Evolutionary conservation across 352 stramenopile species (phyloP), one percentile per base, ranked within the genome.

Genomic region (Phytopythium kandeliae): DNA sequence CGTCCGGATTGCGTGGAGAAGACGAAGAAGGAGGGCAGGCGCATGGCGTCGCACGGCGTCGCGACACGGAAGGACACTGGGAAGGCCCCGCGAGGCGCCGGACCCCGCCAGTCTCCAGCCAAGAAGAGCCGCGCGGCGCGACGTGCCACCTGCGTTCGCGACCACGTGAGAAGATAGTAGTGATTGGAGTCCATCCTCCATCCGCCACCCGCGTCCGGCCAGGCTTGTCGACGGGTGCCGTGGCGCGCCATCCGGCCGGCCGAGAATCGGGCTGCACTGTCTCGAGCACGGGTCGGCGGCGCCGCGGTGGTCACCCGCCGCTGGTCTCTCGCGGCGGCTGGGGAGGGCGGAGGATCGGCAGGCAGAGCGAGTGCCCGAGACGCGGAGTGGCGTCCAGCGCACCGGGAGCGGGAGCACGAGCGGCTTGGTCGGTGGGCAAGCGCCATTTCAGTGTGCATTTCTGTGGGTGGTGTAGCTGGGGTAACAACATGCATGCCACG

Each of bases 401-500:
- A 51, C 30, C 44, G 28, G 22, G 40, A 46, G 40, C 40, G 40
- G 40, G 22, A 46, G 16, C 21, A 25, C 25, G 10, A 51, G 44
- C 28, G 44, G 44, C 44, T 51, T 51, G 28, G 44, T 51, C 44
- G 44, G 44, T 26, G 36, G 22, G 17, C 28, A 19, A 44, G 36
- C 19, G 22, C 19, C 21, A 30, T 40, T 44, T 54, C 48, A 54
- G 35, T 54, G 37, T 56, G 50, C 25, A 48, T 49, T 47, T 47
- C 37, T 49, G 36, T 48, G 17, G 22, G 19, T 56, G 50, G 34
- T 56, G 50, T 56, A 22, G 26, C n/a, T 44, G 48, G 24, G 26
- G 48, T 54, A 43, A 46, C 34, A n/a, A n/a, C n/a, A n/a, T n/a
- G n/a, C n/a, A 54, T 45, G 37, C 48, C 48, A 54, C 44, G 5